phyloP scores from a whole-genome alignment of 148 eudicot genomes.

The Chenopodium formosanum region DNA sequence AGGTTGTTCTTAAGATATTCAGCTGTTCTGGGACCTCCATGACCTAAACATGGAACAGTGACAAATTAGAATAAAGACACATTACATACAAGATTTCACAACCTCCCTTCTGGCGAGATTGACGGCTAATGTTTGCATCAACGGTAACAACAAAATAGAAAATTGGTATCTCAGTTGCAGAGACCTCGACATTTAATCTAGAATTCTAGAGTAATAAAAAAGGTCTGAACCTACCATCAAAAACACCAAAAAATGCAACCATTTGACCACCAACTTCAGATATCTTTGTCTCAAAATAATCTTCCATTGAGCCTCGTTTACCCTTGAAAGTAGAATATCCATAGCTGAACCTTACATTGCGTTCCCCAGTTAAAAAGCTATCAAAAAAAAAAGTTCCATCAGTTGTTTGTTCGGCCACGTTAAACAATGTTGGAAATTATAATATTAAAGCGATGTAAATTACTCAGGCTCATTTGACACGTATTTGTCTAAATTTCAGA shows the following conservation, averaged over 20 bases:
- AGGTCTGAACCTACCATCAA: constrained; percentile 56
- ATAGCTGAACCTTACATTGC: constrained; percentile 59
- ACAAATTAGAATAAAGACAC: neutral
- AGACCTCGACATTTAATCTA: neutral
- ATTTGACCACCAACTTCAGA: constrained; percentile 71
- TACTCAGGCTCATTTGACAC: no score
- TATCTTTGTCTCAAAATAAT: constrained; percentile 64
- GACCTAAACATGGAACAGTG: constrained; percentile 41
- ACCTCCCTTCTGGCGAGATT: no score
- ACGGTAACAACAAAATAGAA: neutral
- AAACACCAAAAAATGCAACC: constrained; percentile 82
- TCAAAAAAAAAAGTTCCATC: constrained; percentile 15
- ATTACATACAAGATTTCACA: neutral
- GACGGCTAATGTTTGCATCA: neutral
- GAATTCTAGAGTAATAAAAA: neutral
- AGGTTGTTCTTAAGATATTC: constrained; percentile 81
- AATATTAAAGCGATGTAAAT: no score
- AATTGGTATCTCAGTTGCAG: neutral
- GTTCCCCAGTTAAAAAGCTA: constrained; percentile 53
- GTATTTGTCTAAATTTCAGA: no score
- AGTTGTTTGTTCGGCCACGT: neutral
- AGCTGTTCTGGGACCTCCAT: constrained; percentile 77
- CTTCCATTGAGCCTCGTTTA: constrained; percentile 80
- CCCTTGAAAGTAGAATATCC: constrained; percentile 86
- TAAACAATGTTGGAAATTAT: neutral